Conservation (phyloP, 2,329 filamentous ascomycete species). For the Blastomyces parvus region DNA sequence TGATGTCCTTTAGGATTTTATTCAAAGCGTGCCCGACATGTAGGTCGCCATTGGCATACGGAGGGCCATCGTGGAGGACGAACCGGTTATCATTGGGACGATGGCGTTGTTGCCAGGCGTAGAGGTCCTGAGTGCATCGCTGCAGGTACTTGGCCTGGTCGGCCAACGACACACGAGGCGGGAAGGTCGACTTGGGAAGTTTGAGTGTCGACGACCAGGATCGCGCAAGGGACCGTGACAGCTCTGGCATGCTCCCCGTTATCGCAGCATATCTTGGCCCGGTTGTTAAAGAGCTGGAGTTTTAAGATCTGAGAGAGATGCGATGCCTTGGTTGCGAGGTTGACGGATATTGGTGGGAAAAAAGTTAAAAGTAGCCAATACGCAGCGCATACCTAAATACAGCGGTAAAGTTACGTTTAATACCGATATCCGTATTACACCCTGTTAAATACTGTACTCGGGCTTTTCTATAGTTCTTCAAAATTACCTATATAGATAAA, state of each 20-base stretch:
- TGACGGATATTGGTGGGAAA: too few relatives aligned
- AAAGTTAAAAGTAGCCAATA: too few relatives aligned
- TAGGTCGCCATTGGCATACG: conserved; percentile 86
- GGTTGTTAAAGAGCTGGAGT: background rate
- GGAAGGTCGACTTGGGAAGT: conserved; percentile 65
- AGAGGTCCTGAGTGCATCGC: conserved; percentile 77
- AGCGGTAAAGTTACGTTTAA: too few relatives aligned
- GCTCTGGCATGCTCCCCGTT: conserved; percentile 16
- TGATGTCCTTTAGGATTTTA: conserved; percentile 93
- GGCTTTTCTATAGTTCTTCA: too few relatives aligned
- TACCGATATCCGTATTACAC: too few relatives aligned
- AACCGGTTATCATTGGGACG: conserved; percentile 52
- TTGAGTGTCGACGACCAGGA: conserved; percentile 62
- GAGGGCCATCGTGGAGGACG: conserved; percentile 86
- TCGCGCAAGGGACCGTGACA: conserved; percentile 16
- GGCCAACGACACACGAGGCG: conserved; percentile 38
- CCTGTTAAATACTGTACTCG: too few relatives aligned
- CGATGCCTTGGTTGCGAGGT: too few relatives aligned
- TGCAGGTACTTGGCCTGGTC: conserved; percentile 53
- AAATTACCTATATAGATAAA: too few relatives aligned
- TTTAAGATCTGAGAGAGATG: background rate
- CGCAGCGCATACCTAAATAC: too few relatives aligned
- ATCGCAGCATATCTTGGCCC: conserved; percentile 10
- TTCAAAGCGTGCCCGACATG: conserved; percentile 94
- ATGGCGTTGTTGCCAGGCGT: conserved; percentile 65